Evolutionary conservation across 2,329 filamentous ascomycete genomes (phyloP).

Genomic region (Ceratocystis variospora): DNA sequence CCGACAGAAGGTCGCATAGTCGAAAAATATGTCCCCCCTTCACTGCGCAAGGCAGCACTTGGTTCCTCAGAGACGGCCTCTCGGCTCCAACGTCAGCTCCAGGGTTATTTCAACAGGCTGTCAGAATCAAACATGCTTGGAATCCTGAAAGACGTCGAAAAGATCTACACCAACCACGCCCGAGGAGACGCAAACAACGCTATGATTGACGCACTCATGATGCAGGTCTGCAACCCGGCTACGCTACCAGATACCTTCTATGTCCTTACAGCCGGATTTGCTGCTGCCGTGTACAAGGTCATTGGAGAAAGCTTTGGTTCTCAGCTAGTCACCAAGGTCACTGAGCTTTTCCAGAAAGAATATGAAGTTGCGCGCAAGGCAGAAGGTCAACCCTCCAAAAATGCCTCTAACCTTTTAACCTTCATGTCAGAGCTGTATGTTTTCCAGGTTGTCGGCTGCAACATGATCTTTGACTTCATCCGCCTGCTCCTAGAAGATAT

Average conservation of each 20-base stretch:
- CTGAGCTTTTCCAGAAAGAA: slow-evolving; percentile 57
- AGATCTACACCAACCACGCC: slow-evolving; percentile 68
- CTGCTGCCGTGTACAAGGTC: slow-evolving; percentile 74
- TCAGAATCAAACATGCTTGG: slow-evolving; percentile 82
- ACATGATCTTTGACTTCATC: slow-evolving; percentile 82
- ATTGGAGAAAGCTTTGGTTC: slow-evolving; percentile 83
- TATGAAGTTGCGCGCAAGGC: slow-evolving; percentile 34
- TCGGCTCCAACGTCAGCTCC: slow-evolving; percentile 63
- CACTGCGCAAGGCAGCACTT: slow-evolving; percentile 50
- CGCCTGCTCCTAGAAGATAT: slow-evolving; percentile 60
- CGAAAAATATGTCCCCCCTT: slow-evolving; percentile 80
- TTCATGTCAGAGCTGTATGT: slow-evolving; percentile 81
- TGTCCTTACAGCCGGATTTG: slow-evolving; percentile 79
- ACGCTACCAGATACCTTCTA: slow-evolving; percentile 76
- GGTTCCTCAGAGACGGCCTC: slow-evolving; percentile 49
- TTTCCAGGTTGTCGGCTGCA: slow-evolving; percentile 73
- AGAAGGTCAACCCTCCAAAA: slow-evolving; percentile 22
- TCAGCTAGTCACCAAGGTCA: slow-evolving; percentile 64
- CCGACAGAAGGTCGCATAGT: slow-evolving; percentile 39
- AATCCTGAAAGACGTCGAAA: slow-evolving; percentile 69
- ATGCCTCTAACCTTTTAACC: slow-evolving; percentile 60
- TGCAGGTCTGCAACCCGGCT: slow-evolving; percentile 66
- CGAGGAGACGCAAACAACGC: slow-evolving; percentile 78
- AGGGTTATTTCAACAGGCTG: slow-evolving; percentile 82
- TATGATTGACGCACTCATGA: slow-evolving; percentile 62